Base-by-base conservation (phyloP, 768 basidiomycete genomes). In the Xanthoconium purpureum region DNA sequence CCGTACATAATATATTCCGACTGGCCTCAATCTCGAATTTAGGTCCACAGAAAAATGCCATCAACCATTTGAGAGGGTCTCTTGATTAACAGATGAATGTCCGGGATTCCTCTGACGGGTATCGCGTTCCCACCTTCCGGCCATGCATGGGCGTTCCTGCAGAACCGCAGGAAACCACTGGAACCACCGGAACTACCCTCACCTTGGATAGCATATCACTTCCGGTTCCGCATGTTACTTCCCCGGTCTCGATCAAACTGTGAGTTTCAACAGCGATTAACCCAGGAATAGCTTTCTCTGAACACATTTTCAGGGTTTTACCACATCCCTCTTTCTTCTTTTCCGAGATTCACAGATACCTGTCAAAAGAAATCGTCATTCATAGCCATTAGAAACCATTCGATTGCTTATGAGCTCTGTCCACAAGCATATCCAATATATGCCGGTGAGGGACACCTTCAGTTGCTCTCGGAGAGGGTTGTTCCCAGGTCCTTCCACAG, bases 231-330 rank as follows among this genome's bases (percentile, higher is more conserved):
- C 33, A 52, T 13, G 35, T 17, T 5, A 53, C n/a, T 14, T 52
- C 33, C 12, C 51, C 33, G 0, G 33, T 36, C 11, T 36, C 20
- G 7, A 36, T 44, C 2, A 36, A 2, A 13, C 51, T 52, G 9
- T 52, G 51, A 2, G 42, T 52, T 29, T 56, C 50, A 1, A 56
- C 17, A 0, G 55, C 51, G 20, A 56, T 47, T 13, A 56, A 18
- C 1, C 50, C 50, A 1, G 55, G 55, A 18, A 46, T 0, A 14
- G 45, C 10, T 5, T 29, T 3, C 36, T 11, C n/a, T n/a, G n/a
- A n/a, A n/a, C n/a, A n/a, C n/a, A n/a, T n/a, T n/a, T n/a, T n/a
- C n/a, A n/a, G n/a, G n/a, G n/a, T n/a, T n/a, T n/a, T n/a, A n/a
- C n/a, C n/a, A n/a, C n/a, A n/a, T n/a, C n/a, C n/a, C n/a, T n/a